phyloP scores from a whole-genome alignment of 2,329 filamentous ascomycete species.

The Hypoxylon sp. region DNA sequence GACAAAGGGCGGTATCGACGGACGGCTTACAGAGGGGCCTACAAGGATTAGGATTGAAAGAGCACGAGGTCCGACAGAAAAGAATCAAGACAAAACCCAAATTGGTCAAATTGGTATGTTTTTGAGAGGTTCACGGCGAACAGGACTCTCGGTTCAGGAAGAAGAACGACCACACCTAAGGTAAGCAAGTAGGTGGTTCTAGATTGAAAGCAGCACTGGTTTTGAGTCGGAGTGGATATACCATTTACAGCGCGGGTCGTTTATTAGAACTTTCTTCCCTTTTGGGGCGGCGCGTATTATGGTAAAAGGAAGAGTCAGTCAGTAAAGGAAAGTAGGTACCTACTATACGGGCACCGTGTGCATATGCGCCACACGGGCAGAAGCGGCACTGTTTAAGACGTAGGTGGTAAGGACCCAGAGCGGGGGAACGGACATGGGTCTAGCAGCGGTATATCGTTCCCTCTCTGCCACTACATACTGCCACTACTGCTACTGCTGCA shows the following conservation, averaged over 20 bases:
- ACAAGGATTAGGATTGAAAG: conserved; percentile 24
- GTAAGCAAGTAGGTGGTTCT: conserved; percentile 12
- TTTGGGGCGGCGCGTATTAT: conserved; percentile 37
- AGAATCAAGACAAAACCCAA: conserved; percentile 11
- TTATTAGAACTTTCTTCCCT: conserved; percentile 31
- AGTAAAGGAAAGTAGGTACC: conserved; percentile 19
- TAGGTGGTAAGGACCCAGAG: conserved; percentile 26
- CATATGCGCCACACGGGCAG: not conserved
- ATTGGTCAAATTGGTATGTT: conserved; percentile 10
- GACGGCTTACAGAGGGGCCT: conserved; percentile 38
- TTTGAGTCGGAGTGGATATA: conserved; percentile 43
- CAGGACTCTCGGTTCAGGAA: conserved; percentile 17
- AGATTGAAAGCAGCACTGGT: conserved; percentile 28
- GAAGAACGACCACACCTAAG: conserved; percentile 17
- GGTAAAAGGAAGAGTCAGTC: conserved; percentile 26
- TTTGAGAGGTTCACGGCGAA: conserved; percentile 22
- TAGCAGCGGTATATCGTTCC: conserved; percentile 27
- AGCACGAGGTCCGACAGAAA: conserved; percentile 19
- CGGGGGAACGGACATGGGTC: conserved; percentile 36
- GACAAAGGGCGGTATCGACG: conserved; percentile 43
- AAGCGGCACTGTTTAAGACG: not conserved
- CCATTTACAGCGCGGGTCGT: conserved; percentile 39
- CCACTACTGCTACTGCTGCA: conserved; percentile 5
- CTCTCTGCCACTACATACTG: conserved; percentile 1
- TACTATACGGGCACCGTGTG: not conserved